These are phyloP conservation scores for Solanum lycopersicoides DNA, from an alignment of 257 asterid species.

Conservation along the genomic window DNA sequence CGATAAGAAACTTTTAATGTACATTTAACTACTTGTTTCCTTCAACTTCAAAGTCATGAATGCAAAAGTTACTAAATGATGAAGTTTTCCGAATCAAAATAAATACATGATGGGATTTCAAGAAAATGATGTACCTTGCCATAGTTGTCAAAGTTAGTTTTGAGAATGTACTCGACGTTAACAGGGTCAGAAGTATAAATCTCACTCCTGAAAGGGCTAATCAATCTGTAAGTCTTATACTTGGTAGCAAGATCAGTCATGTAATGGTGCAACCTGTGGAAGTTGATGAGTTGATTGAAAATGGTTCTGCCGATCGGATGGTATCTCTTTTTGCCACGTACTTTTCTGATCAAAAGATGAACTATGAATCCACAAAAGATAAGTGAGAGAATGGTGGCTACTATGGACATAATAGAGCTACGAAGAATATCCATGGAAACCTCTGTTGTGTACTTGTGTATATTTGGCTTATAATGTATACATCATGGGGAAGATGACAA, in stretches of 20 bases:
- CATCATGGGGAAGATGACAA: background rate
- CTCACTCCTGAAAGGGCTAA: slow-evolving; percentile 41
- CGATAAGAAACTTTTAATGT: background rate
- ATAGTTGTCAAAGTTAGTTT: slow-evolving; percentile 49
- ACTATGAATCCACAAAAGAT: slow-evolving; percentile 4
- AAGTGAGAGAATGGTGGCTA: slow-evolving; percentile 8
- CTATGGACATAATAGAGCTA: background rate
- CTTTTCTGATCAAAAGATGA: slow-evolving; percentile 6
- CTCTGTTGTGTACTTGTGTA: background rate
- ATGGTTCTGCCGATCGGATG: slow-evolving; percentile 64
- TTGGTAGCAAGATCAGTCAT: slow-evolving; percentile 52
- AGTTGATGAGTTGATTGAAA: slow-evolving; percentile 43
- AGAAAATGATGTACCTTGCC: slow-evolving; percentile 35
- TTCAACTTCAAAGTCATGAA: background rate
- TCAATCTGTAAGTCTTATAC: slow-evolving; percentile 47
- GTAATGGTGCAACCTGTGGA: slow-evolving; percentile 54
- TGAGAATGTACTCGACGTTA: slow-evolving; percentile 59
- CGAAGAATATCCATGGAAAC: slow-evolving; percentile 6
- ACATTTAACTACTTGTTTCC: background rate
- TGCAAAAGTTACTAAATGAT: background rate
- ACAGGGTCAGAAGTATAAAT: slow-evolving; percentile 55
- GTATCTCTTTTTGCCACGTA: slow-evolving; percentile 23
- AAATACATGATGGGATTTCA: background rate
- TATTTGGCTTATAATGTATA: background rate
- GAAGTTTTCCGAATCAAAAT: background rate